Conservation (phyloP, 768 basidiomycete genomes). For the Suillus brevipes region DNA sequence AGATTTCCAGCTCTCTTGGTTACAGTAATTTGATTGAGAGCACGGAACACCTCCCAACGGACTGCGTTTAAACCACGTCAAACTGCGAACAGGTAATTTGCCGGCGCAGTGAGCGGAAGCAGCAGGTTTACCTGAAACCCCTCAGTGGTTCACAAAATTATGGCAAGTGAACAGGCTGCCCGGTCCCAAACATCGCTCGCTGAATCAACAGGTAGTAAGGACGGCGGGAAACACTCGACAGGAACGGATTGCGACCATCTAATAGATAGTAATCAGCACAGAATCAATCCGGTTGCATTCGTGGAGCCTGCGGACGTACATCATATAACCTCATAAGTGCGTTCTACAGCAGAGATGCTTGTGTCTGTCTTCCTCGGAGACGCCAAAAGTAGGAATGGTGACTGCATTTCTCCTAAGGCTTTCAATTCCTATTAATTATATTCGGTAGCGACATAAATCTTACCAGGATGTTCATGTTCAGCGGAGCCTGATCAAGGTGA, state of each 20-base stretch:
- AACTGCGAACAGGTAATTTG: constrained; percentile 15
- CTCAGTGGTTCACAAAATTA: neutral
- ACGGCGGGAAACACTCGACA: constrained; percentile 6
- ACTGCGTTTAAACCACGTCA: constrained; percentile 8
- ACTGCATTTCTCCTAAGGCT: constrained; percentile 17
- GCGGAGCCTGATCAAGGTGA: neutral
- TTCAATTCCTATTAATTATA: constrained; percentile 20
- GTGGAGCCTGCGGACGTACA: neutral
- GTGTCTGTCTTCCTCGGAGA: constrained; percentile 18
- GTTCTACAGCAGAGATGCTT: constrained; percentile 21
- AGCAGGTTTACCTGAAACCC: neutral
- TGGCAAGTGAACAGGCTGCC: neutral
- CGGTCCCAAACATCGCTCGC: constrained; percentile 43
- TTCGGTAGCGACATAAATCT: constrained; percentile 23
- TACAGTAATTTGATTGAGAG: neutral
- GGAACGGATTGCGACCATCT: constrained; percentile 19
- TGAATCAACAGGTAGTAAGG: constrained; percentile 4
- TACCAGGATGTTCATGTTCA: no score
- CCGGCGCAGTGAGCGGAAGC: constrained; percentile 15
- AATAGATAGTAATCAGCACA: neutral
- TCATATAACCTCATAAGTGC: constrained; percentile 14
- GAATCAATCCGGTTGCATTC: neutral
- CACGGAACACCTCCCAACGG: constrained; percentile 16
- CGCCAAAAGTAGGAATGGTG: constrained; percentile 1
- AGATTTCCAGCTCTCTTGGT: neutral